Conservation (phyloP, 2,329 filamentous ascomycete species). For the Aspergillus thermomutatus region DNA sequence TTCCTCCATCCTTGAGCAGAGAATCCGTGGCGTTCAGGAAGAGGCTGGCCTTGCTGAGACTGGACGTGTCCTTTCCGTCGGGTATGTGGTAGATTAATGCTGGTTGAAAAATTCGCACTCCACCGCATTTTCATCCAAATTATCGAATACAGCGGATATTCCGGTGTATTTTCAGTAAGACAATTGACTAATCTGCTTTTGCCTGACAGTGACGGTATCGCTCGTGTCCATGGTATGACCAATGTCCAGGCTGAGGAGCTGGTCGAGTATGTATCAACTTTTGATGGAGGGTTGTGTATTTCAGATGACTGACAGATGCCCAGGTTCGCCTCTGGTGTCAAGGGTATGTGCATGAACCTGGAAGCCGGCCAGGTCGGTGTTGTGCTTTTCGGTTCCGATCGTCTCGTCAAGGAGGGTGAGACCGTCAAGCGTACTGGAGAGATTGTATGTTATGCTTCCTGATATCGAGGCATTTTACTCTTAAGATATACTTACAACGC, state of each 20-base stretch:
- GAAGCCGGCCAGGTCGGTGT: slow-evolving; percentile 99
- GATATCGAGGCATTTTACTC: not conserved
- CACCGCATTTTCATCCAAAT: slow-evolving; percentile 27
- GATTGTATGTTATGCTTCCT: slow-evolving; percentile 68
- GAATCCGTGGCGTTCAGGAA: slow-evolving; percentile 97
- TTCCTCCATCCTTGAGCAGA: slow-evolving; percentile 98
- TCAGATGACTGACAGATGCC: slow-evolving; percentile 23
- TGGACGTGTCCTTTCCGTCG: slow-evolving; percentile 96
- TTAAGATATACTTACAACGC: slow-evolving; percentile 10
- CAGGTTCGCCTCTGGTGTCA: slow-evolving; percentile 98
- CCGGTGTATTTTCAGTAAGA: not conserved
- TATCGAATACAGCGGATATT: slow-evolving; percentile 22
- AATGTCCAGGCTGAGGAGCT: slow-evolving; percentile 99
- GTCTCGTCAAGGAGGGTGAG: slow-evolving; percentile 99
- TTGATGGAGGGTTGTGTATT: slow-evolving; percentile 15
- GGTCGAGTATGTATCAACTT: slow-evolving; percentile 76
- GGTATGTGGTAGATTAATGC: slow-evolving; percentile 64
- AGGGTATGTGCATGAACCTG: slow-evolving; percentile 99
- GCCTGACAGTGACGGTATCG: slow-evolving; percentile 90
- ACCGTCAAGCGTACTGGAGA: slow-evolving; percentile 99
- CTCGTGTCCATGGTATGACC: slow-evolving; percentile 99
- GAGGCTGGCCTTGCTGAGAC: slow-evolving; percentile 96
- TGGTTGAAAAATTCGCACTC: slow-evolving; percentile 28
- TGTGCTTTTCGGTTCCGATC: slow-evolving; percentile 99
- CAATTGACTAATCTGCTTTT: slow-evolving; percentile 19